Evolutionary conservation across 345 rosid species (phyloP), one percentile per base, ranked within the genome.

Genomic region (Aegle marmelos): DNA sequence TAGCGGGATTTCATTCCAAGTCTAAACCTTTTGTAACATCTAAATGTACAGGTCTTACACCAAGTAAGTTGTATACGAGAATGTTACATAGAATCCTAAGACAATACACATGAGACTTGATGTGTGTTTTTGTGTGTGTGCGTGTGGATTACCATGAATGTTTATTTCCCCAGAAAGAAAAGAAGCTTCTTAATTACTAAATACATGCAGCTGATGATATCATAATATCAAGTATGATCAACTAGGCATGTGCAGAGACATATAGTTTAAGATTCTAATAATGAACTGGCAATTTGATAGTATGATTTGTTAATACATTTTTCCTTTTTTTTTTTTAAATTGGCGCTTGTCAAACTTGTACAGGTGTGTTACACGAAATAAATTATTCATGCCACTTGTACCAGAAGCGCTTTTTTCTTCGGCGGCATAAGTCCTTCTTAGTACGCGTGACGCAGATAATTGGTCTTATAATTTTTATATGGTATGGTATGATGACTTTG

Each of bases 241-340:
- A 60, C 50, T 37, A 25, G 39, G 67, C 74, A 70, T 60, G 80
- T 77, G 80, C 33, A 28, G 48, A 70, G 60, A 60, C 9, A 39
- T 9, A 9, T 31, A 59, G 57, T 37, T 53, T 53, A 22, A 63
- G 74, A 71, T 70, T 33, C 83, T 31, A 28, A 31, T 13, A 64
- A 63, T 84, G 84, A 80, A 69, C 74, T 67, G 84, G 76, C 81
- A 80, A 60, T 16, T 72, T 50, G 68, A 75, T 75, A 65, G 76
- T n/a, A 72, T 78, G 83, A 31, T 56, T 76, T 70, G 77, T 64
- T 75, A 71, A 19, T 57, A 4, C 28, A 2, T 58, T 58, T 37
- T 54, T 81, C 31, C 34, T 25, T 45, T 54, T 81, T 39, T 48
- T 25, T 45, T 11, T 3, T 45, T 0, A 45, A 10, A 45, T 11